Evolutionary conservation across 768 basidiomycete species (phyloP).

Genomic region (Epithele typhae): DNA sequence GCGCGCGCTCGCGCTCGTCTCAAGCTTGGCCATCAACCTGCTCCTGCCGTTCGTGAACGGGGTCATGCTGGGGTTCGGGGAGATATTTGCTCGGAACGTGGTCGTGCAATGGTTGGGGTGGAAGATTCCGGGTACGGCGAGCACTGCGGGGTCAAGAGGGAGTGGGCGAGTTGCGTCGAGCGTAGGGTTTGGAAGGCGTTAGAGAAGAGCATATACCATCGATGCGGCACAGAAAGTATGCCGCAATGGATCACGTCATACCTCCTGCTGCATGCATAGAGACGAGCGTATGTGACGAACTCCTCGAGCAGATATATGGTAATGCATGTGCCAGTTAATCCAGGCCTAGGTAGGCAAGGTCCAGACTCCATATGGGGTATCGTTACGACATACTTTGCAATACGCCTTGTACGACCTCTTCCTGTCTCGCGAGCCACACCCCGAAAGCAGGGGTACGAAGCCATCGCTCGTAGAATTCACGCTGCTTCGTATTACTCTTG

Average conservation of each 20-base stretch:
- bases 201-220: neutral
- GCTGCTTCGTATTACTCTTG: constrained; percentile 56
- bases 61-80: constrained; percentile 95
- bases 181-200: constrained; percentile 9
- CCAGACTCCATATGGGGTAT: neutral
- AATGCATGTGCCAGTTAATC: neutral
- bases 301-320: neutral
- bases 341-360: too few species aligned
- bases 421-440: constrained; percentile 74
- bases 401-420: constrained; percentile 60
- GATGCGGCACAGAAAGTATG: too few species aligned
- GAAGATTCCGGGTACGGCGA: constrained; percentile 24
- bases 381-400: constrained; percentile 27
- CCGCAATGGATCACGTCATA: too few species aligned
- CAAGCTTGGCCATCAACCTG: constrained; percentile 80
- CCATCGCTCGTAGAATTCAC: constrained; percentile 77
- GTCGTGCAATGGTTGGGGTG: constrained; percentile 50
- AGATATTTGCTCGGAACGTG: constrained; percentile 85
- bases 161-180: constrained; percentile 8
- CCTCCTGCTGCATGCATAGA: neutral
- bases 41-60: constrained; percentile 88
- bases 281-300: too few species aligned
- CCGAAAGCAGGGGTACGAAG: constrained; percentile 74
- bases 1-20: constrained; percentile 62
- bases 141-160: constrained; percentile 9